phyloP scores from a whole-genome alignment of 805 yeast species.

The Candida jianshihensis region DNA sequence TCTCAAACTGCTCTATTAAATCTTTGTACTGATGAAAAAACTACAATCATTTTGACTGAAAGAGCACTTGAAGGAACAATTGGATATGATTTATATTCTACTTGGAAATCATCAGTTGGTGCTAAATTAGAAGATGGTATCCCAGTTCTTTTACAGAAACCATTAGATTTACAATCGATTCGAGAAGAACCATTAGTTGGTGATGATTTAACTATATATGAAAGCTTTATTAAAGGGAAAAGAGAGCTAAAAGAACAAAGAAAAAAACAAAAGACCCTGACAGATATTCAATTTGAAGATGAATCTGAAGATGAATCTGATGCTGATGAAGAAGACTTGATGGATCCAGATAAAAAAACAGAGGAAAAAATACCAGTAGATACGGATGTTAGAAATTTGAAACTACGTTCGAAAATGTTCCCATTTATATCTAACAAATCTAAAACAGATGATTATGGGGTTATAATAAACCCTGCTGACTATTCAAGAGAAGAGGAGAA shows the following conservation, averaged over 20 bases:
- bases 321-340: conserved; percentile 19
- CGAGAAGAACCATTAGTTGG: conserved; percentile 46
- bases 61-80: conserved; percentile 41
- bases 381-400: conserved; percentile 24
- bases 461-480: conserved; percentile 57
- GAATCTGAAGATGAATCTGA: conserved; percentile 23
- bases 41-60: conserved; percentile 73
- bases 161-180: conserved; percentile 31
- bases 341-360: conserved; percentile 13
- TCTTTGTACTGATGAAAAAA: conserved; percentile 57
- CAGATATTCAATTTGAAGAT: conserved; percentile 20
- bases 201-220: conserved; percentile 42
- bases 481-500: conserved; percentile 48
- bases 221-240: conserved; percentile 36
- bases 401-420: conserved; percentile 50
- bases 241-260: conserved; percentile 31
- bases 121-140: conserved; percentile 49
- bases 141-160: conserved; percentile 46
- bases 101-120: conserved; percentile 46
- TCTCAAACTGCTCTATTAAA: conserved; percentile 44
- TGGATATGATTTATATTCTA: conserved; percentile 41
- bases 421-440: conserved; percentile 58
- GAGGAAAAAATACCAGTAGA: conserved; percentile 28
- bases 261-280: conserved; percentile 25
- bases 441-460: conserved; percentile 85